A percentile compares a stretch with the other conserved stretches of the same genome.
phyloP scores from a whole-genome alignment of 1,139 yeast genomes.

The Lodderomyces jiufengensis region DNA sequence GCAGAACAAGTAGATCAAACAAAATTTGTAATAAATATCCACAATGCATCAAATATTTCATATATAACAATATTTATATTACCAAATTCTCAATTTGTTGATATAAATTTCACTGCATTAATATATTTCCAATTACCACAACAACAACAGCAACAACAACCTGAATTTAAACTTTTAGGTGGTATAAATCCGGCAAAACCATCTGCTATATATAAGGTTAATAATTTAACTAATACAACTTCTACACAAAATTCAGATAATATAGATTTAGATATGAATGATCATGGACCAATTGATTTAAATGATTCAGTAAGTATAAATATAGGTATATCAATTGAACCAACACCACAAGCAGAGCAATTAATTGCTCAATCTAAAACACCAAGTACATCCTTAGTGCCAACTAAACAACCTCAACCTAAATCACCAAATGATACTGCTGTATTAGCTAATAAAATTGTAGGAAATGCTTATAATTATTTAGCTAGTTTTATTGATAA shows the following conservation, averaged over 20 bases:
- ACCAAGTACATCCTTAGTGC: constrained; percentile 15
- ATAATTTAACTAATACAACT: constrained; percentile 28
- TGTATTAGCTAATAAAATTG: constrained; percentile 78
- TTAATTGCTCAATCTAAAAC: constrained; percentile 34
- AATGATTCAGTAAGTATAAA: constrained; percentile 41
- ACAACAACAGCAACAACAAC: constrained; percentile 21
- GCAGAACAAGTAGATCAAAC: constrained; percentile 62
- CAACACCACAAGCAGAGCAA: constrained; percentile 55
- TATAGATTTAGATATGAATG: constrained; percentile 37
- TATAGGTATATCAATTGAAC: constrained; percentile 88
- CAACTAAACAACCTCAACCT: constrained; percentile 15
- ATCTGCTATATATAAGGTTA: constrained; percentile 85
- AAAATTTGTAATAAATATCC: constrained; percentile 59
- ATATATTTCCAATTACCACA: constrained; percentile 84
- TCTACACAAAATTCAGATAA: constrained; percentile 17
- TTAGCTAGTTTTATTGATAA: constrained; percentile 78
- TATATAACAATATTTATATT: constrained; percentile 74
- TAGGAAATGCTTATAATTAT: constrained; percentile 87
- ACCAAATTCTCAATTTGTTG: constrained; percentile 63
- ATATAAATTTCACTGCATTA: constrained; percentile 71
- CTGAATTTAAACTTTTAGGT: constrained; percentile 78
- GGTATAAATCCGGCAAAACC: constrained; percentile 72
- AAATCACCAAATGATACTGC: constrained; percentile 31
- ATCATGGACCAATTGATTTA: constrained; percentile 12
- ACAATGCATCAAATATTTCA: constrained; percentile 61